Evolutionary conservation across 73 alveolate genomes (phyloP), one percentile per base, ranked within the genome.

Genomic region (Paramecium caudatum): DNA sequence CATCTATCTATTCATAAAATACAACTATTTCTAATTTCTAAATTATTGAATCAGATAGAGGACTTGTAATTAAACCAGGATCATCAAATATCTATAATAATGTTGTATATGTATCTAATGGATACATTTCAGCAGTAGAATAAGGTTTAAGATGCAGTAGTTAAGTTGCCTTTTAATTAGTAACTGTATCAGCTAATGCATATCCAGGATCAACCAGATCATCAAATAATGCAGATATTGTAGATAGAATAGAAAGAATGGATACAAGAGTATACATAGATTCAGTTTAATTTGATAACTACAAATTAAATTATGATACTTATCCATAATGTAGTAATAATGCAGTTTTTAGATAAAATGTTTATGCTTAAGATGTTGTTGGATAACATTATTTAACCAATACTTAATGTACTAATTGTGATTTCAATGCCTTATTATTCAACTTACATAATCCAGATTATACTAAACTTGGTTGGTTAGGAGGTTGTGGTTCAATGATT

Each of bases 401-500:
- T 45, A 78, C 84, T 2, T 0, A 27, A n/a, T 86, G 93, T n/a
- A n/a, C 15, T 12, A 41, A 86, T 39, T 86, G 93, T 37, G 88
- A 55, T 34, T 34, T 15, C 7, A 74, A 83, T 47, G 86, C 85
- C 12, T 37, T 68, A 32, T 63, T 55, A 6, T 83, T 32, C 34
- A 55, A 55, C n/a, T 83, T 83, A 48, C 32, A 33, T 50, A 62
- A 48, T 27, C 93, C 93, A 43, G 46, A 86, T 86, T 78, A 49
- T 30, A 27, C 93, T 32, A 49, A 55, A 50, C 9, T 62, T 34
- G 93, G 93, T 62, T 86, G 87, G 87, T 41, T 21, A 41, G 93
- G 93, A 37, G 93, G 93, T 41, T 86, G 93, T 65, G 93, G 93
- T 19, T 61, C 48, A 30, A 36, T 86, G 85, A 30, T 37, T 9